A percentile compares a stretch with the other conserved stretches of the same genome.
Conservation (phyloP, 768 basidiomycete genomes). For the Boletus coccyginus region DNA sequence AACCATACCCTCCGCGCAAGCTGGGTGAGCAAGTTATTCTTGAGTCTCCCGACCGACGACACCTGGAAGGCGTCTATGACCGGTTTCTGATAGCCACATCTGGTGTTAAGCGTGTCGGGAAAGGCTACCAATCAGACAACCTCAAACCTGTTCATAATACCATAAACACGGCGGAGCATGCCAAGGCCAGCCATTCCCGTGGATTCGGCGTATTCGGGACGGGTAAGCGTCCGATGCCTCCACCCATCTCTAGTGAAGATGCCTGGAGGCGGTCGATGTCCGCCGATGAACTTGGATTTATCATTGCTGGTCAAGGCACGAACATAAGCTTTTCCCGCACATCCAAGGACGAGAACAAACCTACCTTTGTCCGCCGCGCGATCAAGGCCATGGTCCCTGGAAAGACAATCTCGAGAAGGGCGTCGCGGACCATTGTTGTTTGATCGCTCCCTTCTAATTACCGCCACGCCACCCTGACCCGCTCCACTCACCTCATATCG, state of each 20-base stretch:
- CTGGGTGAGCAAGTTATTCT: slow-evolving; percentile 34
- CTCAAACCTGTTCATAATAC: slow-evolving; percentile 40
- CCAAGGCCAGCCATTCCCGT: slow-evolving; percentile 19
- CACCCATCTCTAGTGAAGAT: slow-evolving; percentile 70
- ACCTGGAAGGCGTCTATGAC: slow-evolving; percentile 75
- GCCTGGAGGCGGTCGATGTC: slow-evolving; percentile 43
- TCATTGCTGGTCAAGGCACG: slow-evolving; percentile 36
- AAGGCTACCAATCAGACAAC: slow-evolving; percentile 77
- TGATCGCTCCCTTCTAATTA: slow-evolving; percentile 9
- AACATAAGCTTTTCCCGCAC: slow-evolving; percentile 21
- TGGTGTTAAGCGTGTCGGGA: slow-evolving; percentile 76
- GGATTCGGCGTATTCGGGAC: slow-evolving; percentile 29
- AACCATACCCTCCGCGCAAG: slow-evolving; percentile 58
- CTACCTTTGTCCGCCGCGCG: slow-evolving; percentile 63
- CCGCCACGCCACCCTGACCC: neutral
- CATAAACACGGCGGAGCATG: slow-evolving; percentile 19
- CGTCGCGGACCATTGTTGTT: slow-evolving; percentile 39
- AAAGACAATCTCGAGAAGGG: slow-evolving; percentile 50
- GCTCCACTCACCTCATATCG: neutral
- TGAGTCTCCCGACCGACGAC: slow-evolving; percentile 58
- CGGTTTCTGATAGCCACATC: slow-evolving; percentile 80
- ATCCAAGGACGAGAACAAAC: slow-evolving; percentile 44
- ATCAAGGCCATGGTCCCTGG: slow-evolving; percentile 75
- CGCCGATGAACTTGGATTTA: slow-evolving; percentile 65
- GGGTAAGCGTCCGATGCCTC: slow-evolving; percentile 60